Base-by-base conservation (phyloP, 2,329 filamentous ascomycete species). In the Phaeosphaeria sp. region DNA sequence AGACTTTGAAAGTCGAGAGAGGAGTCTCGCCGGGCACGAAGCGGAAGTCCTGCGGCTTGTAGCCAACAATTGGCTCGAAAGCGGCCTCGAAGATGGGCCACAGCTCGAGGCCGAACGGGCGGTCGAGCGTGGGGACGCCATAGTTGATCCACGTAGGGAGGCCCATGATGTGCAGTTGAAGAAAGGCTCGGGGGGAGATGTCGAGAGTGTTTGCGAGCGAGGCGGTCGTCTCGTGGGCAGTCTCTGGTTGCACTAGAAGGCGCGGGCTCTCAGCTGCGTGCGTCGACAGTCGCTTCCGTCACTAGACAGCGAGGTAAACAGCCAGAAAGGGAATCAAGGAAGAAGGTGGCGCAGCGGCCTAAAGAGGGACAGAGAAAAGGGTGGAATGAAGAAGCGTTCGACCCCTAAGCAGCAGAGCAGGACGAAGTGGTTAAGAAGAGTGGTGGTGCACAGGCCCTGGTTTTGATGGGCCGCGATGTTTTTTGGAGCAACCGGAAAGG, bases 71-170 rank as follows among this genome's bases (percentile, higher is more conserved):
- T 56, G 84, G 78, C 77, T 90, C 89, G 81, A 90, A 98, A 69
- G 84, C 89, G 83, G 93, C 92, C 82, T 90, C 91, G 86, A 98
- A 98, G 80, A 96, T 88, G 70, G 94, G 92, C 95, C 95, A 98
- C 79, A 97, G 82, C 64, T 91, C 85, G 68, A 98, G 83, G 78
- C 94, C 95, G 74, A 98, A 98, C 33, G 94, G 94, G 65, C 91
- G 88, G 77, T 97, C 93, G 79, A 98, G 84, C 61, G 92, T 92
- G 55, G 94, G 94, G 67, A 88, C 77, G 76, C 82, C 82, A 67
- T 75, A 68, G 60, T 81, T 71, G 58, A 83, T 78, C 80, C 79
- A 91, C 84, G 76, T 80, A 63, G 77, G 80, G 64, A 71, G 80
- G 58, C 79, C 80, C 82, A 85, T 85, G 71, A 59, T 78, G 68